Conservation (phyloP, 805 yeast genomes). For the Teunomyces stri region DNA sequence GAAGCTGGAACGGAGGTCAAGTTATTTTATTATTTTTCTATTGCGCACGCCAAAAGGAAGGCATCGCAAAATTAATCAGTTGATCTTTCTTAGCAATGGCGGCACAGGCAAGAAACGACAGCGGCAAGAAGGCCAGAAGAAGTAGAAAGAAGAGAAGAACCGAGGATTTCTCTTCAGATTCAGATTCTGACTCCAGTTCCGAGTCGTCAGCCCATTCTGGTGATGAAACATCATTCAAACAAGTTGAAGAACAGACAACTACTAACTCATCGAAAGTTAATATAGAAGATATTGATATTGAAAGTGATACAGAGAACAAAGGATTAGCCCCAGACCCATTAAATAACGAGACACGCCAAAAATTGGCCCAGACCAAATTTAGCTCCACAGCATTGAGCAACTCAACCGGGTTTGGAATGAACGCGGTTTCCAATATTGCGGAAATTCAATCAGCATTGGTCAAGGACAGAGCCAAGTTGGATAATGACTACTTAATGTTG, state of each 20-base stretch:
- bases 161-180: slow-evolving; percentile 61
- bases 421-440: slow-evolving; percentile 9
- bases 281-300: slow-evolving; percentile 32
- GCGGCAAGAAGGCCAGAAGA: slow-evolving; percentile 37
- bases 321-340: slow-evolving; percentile 18
- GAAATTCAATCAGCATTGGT: slow-evolving; percentile 21
- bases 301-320: slow-evolving; percentile 23
- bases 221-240: slow-evolving; percentile 12
- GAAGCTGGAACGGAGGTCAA: no score
- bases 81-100: slow-evolving; percentile 1
- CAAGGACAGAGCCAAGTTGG: slow-evolving; percentile 37
- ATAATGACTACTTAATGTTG: slow-evolving; percentile 50
- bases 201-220: slow-evolving; percentile 12
- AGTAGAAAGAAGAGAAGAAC: slow-evolving; percentile 82
- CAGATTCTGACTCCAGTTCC: slow-evolving; percentile 46
- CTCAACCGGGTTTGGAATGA: slow-evolving; percentile 13
- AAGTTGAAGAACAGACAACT: slow-evolving; percentile 3
- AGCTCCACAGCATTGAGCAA: slow-evolving; percentile 22
- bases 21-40: background rate
- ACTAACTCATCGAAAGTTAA: slow-evolving; percentile 16
- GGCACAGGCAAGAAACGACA: slow-evolving; percentile 10
- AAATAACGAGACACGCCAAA: slow-evolving; percentile 15
- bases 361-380: slow-evolving; percentile 22
- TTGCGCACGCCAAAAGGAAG: background rate
- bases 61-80: slow-evolving; percentile 1